Evolutionary conservation across 495 filamentous ascomycete genomes (phyloP), one percentile per base, ranked within the genome.

Genomic region (Penicillium tannophilum): DNA sequence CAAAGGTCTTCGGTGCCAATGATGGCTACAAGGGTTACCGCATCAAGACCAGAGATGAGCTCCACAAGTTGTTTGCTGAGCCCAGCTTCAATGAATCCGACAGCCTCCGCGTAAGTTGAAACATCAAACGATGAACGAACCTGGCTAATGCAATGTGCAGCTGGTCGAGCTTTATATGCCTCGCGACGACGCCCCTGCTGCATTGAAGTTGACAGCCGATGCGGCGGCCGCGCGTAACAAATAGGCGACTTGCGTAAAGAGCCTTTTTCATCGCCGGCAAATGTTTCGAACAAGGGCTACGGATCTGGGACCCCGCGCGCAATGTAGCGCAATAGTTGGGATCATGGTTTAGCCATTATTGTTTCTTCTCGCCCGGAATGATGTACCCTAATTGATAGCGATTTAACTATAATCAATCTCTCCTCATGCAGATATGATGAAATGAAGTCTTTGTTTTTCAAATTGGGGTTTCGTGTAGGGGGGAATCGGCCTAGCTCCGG

Each of bases 161-260:
- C 82, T 97, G 71, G 92, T 96, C 26, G 93, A 97, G 75, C 54
- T 96, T 50, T 91, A 91, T 67, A 93, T 96, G 85, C 86, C 86
- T 17, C 88, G 85, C 71, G 82, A 92, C 54, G 93, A 96, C 72
- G 80, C 90, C 24, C 92, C 92, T 0, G 70, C 79, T 47, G 86
- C 82, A 19, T 67, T 97, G 72, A 88, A 87, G 66, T 66, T 82
- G 47, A 84, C 84, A 14, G 85, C 86, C 1, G 72, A 82, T 61
- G 79, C 88, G 48, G 87, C 90, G 28, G 89, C 91, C 5, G 80
- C 84, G 68, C 81, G 81, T 4, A 89, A 90, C 66, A 84, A 86
- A 8, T 85, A 77, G 76, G 50, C 52, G 16, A 31, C 26, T 26
- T 17, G 39, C 23, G 49, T 28, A 4, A 33, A 11, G 9, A 17